These are phyloP conservation scores for Lactarius vividus DNA, from an alignment of 768 basidiomycete species.

Conservation along the genomic window DNA sequence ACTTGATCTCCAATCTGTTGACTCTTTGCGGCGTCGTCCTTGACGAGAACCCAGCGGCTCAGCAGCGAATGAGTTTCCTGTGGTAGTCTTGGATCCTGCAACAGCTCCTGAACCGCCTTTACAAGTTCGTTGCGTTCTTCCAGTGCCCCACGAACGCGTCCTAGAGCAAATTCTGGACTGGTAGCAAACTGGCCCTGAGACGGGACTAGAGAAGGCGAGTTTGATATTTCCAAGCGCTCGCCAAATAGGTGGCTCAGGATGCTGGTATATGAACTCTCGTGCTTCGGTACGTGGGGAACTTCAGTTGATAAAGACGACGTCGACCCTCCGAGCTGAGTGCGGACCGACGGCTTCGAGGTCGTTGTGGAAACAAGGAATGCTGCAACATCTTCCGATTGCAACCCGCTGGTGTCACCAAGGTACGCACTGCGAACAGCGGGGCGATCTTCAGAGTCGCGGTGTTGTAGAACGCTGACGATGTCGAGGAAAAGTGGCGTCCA, in stretches of 20 bases:
- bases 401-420: conserved; percentile 49
- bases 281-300: conserved; percentile 71
- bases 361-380: conserved; percentile 48
- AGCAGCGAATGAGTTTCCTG: conserved; percentile 66
- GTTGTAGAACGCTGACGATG: conserved; percentile 67
- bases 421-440: conserved; percentile 61
- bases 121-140: conserved; percentile 70
- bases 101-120: conserved; percentile 58
- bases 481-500: conserved; percentile 90
- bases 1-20: conserved; percentile 57
- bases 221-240: conserved; percentile 77
- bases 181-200: conserved; percentile 75
- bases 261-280: conserved; percentile 89
- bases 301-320: conserved; percentile 33
- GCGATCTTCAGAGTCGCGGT: conserved; percentile 45
- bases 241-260: conserved; percentile 80
- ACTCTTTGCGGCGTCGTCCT: conserved; percentile 68
- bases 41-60: conserved; percentile 77
- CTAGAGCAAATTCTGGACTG: conserved; percentile 90
- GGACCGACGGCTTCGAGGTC: conserved; percentile 38
- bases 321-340: conserved; percentile 50
- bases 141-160: conserved; percentile 80
- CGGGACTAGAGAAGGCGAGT: conserved; percentile 72
- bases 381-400: conserved; percentile 46
- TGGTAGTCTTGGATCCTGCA: conserved; percentile 50